Evolutionary conservation across 108 stramenopile genomes (phyloP), one percentile per base, ranked within the genome.

Genomic region (Conticribra weissflogii): DNA sequence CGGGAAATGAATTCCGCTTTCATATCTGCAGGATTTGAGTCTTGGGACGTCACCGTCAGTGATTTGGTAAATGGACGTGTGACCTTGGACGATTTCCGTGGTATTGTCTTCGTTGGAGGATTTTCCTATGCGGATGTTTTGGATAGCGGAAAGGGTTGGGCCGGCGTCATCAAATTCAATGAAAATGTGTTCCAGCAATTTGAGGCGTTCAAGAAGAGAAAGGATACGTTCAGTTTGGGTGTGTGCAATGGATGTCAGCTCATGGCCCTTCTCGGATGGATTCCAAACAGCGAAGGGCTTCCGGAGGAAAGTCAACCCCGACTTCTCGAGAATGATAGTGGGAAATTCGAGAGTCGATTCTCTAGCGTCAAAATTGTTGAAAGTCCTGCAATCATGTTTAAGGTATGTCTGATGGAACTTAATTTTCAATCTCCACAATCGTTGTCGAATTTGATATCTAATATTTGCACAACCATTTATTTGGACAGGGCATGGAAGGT

Each of bases 181-280:
- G 88, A 90, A 7, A 79, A 74, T 59, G 86, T 99, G 5, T 88
- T 84, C 77, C 80, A 94, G 71, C 96, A 98, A 85, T 98, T 99
- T 71, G 62, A 98, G 72, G 84, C 81, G 14, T 99, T 99, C 89
- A 89, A 89, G 41, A 86, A 77, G 27, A 90, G 98, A 55, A 52
- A 68, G 16, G 95, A 98, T 82, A 98, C 98, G 1, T 99, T 99
- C 83, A 96, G 95, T 66, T 87, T 99, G 19, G 99, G 99, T 41
- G 89, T 99, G 9, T 99, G 99, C 82, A 99, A 98, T 68, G 99
- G 99, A 49, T 99, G 99, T 83, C 99, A 99, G 83, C 95, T 99
- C 66, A 95, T 99, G 95, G 98, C 98, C 2, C 81, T 99, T 44
- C 88, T 99, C 18, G 99, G 99, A 18, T 98, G 98, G 98, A 96